These are phyloP conservation scores for Digitaria exilis DNA, from an alignment of 202 grass and related monocot genomes.

Conservation along the genomic window DNA sequence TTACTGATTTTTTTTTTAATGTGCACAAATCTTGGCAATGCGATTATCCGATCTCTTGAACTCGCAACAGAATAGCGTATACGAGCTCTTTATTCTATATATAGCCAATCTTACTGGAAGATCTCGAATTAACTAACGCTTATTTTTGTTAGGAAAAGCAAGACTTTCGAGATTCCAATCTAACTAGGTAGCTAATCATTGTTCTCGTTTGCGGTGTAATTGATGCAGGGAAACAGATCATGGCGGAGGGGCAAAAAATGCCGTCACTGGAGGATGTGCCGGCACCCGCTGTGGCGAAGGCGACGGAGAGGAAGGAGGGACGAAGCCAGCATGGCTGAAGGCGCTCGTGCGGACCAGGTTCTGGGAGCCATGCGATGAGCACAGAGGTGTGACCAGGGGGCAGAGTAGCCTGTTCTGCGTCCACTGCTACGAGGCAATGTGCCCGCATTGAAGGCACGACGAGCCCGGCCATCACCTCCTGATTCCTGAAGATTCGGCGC, in stretches of 20 bases:
- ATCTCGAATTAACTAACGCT: too few relatives aligned
- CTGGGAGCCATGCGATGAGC: slow-evolving; percentile 29
- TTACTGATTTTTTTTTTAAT: too few relatives aligned
- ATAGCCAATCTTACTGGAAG: too few relatives aligned
- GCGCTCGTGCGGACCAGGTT: slow-evolving; percentile 19
- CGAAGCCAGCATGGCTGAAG: neutral
- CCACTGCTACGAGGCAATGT: slow-evolving; percentile 31
- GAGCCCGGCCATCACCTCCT: slow-evolving; percentile 21
- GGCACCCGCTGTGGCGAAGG: too few relatives aligned
- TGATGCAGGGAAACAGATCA: neutral
- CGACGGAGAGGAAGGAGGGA: neutral
- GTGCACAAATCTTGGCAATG: too few relatives aligned
- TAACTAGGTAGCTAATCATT: neutral
- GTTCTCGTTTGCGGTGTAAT: neutral
- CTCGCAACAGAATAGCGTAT: too few relatives aligned
- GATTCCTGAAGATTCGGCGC: slow-evolving; percentile 46
- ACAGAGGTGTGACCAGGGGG: neutral
- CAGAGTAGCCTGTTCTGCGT: too few relatives aligned
- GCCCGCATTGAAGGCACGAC: slow-evolving; percentile 15
- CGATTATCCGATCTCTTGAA: too few relatives aligned
- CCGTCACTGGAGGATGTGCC: neutral
- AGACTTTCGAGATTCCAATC: neutral
- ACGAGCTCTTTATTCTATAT: too few relatives aligned
- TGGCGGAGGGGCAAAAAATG: neutral
- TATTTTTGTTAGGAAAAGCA: neutral